Percentiles rank a stretch among this genome's conserved stretches.
phyloP scores from a whole-genome alignment of 176 grass and related monocot genomes.

The Lolium rigidum region DNA sequence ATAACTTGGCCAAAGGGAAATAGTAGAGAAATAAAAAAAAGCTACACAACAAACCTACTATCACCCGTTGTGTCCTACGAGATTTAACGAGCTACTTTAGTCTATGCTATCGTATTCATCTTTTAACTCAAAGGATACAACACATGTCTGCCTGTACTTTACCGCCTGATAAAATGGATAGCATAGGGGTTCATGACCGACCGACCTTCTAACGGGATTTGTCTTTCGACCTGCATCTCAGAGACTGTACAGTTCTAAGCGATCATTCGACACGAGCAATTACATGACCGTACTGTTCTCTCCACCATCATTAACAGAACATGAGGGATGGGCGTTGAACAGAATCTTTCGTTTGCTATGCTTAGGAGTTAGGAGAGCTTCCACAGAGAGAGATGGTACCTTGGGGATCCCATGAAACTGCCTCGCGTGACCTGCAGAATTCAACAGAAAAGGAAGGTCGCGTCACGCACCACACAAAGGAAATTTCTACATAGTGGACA shows the following conservation, averaged over 20 bases:
- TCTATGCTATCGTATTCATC: neutral
- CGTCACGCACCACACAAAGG: neutral
- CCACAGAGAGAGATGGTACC: conserved; percentile 32
- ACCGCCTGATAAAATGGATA: neutral
- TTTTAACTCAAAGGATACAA: neutral
- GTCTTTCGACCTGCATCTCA: neutral
- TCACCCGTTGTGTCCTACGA: neutral
- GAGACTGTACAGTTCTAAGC: neutral
- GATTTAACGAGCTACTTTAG: neutral
- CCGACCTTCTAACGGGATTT: neutral
- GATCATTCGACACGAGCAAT: neutral
- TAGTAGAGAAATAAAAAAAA: conserved; percentile 1
- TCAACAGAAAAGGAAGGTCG: conserved; percentile 9
- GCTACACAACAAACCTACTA: neutral
- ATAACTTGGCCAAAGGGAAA: conserved; percentile 13
- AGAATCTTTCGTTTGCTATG: neutral
- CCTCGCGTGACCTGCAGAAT: conserved; percentile 41
- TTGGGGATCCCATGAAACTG: conserved; percentile 44
- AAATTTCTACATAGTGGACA: neutral
- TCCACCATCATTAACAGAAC: neutral
- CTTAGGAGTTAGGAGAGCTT: neutral
- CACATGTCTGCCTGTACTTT: neutral
- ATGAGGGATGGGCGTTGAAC: neutral
- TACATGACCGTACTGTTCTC: neutral
- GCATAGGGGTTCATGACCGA: conserved; percentile 5